A percentile compares a stretch with the other conserved stretches of the same genome.
These are phyloP conservation scores for Ceratocystis smalleyi DNA, from an alignment of 2,329 filamentous ascomycete genomes.

Conservation along the genomic window DNA sequence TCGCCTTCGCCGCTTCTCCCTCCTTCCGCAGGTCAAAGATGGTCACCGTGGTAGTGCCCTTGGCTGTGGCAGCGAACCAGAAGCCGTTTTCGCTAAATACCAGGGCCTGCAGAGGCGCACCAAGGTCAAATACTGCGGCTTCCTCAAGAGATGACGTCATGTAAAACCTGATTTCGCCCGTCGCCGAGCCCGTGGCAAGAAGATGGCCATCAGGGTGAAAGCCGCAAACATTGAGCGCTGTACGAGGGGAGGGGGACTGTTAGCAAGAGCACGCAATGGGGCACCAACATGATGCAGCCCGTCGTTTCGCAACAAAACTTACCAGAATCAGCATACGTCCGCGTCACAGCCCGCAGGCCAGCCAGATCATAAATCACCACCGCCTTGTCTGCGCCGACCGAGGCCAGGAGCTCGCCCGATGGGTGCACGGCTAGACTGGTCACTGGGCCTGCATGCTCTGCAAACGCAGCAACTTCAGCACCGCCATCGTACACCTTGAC, in stretches of 20 bases:
- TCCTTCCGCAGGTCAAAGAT: conserved; percentile 91
- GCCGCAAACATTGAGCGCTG: conserved; percentile 58
- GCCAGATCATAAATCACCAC: conserved; percentile 76
- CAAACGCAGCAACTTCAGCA: conserved; percentile 50
- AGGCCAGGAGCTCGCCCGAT: conserved; percentile 66
- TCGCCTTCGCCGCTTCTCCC: conserved; percentile 62
- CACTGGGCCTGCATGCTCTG: conserved; percentile 68
- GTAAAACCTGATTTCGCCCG: conserved; percentile 75
- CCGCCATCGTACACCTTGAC: conserved; percentile 69
- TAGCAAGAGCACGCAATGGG: not conserved
- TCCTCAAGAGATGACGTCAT: conserved; percentile 66
- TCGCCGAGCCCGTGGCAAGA: conserved; percentile 64
- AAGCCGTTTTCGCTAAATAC: conserved; percentile 93
- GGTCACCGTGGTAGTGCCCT: conserved; percentile 61
- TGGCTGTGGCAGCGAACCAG: conserved; percentile 74
- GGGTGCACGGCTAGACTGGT: conserved; percentile 70
- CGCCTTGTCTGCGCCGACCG: conserved; percentile 81
- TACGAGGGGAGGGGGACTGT: conserved; percentile 17
- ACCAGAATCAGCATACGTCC: conserved; percentile 69
- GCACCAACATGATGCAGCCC: not conserved
- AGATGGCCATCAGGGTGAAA: conserved; percentile 98
- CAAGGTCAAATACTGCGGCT: conserved; percentile 57
- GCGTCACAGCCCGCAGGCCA: conserved; percentile 51
- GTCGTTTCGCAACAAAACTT: conserved; percentile 26
- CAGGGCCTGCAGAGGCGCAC: conserved; percentile 56